Evolutionary conservation across 2,329 filamentous ascomycete genomes (phyloP), one percentile per base, ranked within the genome.

Genomic region (Cladosporium austrohemisphaericum): DNA sequence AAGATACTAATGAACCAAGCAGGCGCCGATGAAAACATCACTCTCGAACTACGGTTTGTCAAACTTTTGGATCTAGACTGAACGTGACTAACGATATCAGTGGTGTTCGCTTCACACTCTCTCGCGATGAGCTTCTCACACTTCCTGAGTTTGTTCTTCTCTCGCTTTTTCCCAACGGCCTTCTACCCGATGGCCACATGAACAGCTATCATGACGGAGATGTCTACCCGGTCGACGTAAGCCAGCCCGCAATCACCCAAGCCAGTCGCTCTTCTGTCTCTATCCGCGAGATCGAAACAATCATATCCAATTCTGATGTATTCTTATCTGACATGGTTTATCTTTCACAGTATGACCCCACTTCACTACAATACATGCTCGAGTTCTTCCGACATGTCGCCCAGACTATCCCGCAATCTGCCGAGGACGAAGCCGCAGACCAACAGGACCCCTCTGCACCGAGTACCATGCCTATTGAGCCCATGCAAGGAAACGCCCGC

Each of bases 141-240:
- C 78, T 98, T 41, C 93, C 93, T 46, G 93, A 98, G 74, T 98
- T 98, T 64, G 93, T 98, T 37, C 79, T 98, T 36, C 76, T 98
- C 32, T 98, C 93, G n/a, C 78, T 98, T 32, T 98, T 98, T 62
- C 93, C 93, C 31, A 98, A 98, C 67, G 93, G 93, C n/a, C 79
- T 98, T 19, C 90, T 98, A 55, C 93, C 93, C 4, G 93, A 98
- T 68, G 91, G 92, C 13, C 92, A 97, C 65, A 88, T 95, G 83
- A 93, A 88, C 65, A 86, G 88, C 45, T 95, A 92, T 68, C 82
- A 90, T 56, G 93, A 97, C 61, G 87, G 87, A 58, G 92, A 97
- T 68, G 87, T 94, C 53, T 94, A 97, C 61, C 90, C 93, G 68
- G 92, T 98, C 65, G 93, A 98, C 78, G 93, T 98, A 78, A 77